Evolutionary conservation across 306 rosid genomes (phyloP), one percentile per base, ranked within the genome.

Genomic region (Mimosa pudica): DNA sequence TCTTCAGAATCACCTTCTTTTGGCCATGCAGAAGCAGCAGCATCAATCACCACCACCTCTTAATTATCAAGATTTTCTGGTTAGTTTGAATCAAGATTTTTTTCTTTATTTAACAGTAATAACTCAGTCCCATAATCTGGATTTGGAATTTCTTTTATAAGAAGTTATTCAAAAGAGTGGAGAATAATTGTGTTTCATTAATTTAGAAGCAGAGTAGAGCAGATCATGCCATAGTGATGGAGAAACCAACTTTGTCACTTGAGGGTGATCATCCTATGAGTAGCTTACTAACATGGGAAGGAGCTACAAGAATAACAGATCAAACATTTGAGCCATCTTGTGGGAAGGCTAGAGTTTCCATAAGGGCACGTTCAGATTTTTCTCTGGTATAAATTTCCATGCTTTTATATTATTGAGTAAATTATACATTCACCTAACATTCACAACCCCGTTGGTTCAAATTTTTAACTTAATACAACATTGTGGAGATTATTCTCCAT

Each of bases 271-370:
- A n/a, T 68, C 35, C 73, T 47, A 36, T 38, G 42, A 38, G 42
- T 38, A 38, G 42, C 42, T 5, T 38, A 5, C 42, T 41, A 47
- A 51, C 63, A 81, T 7, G 71, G 33, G 69, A 65, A 71, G 62
- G 48, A 47, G 77, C 68, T 42, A 81, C 51, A 81, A 35, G 14
- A 57, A 3, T 52, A 61, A 81, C 69, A 65, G 85, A 75, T 6
- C 77, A 11, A 74, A 45, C 81, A 45, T 68, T 33, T 70, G 51
- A 73, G 20, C 58, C 73, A 46, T 73, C 64, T 65, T 42, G 80
- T 45, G 81, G 51, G 83, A 86, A 81, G 54, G 84, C 80, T 42
- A 86, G 87, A 77, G 86, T 86, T 33, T 84, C 85, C 75, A 77
- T 86, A 75, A 78, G 87, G 77, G 82, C 85, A 75, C 61, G 73